phyloP scores from a whole-genome alignment of 2,329 filamentous ascomycete species.

The Fusarium drepaniforme region DNA sequence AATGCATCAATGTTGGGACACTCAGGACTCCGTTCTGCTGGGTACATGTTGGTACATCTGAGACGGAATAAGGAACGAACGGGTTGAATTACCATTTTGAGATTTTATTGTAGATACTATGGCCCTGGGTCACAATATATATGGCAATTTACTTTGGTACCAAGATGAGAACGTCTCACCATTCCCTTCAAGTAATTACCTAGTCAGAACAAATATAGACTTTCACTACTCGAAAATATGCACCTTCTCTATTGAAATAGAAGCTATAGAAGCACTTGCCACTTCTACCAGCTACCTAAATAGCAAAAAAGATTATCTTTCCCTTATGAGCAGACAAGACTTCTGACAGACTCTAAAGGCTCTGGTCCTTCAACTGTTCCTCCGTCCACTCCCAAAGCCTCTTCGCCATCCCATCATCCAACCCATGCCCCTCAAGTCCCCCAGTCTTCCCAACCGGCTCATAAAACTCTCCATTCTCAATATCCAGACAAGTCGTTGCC shows the following conservation, averaged over 20 bases:
- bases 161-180: no score
- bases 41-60: not conserved
- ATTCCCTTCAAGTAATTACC: no score
- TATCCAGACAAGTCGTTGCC: not conserved
- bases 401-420: not conserved
- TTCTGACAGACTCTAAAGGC: not conserved
- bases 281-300: no score
- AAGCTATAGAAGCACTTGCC: not conserved
- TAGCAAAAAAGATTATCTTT: no score
- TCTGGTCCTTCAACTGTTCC: not conserved
- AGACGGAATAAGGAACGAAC: not conserved
- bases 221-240: no score
- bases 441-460: not conserved
- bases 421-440: not conserved
- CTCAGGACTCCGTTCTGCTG: not conserved
- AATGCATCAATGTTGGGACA: not conserved
- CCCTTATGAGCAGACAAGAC: not conserved
- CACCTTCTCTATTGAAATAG: no score
- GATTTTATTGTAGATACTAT: not conserved
- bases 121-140: no score
- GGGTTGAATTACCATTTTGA: not conserved
- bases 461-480: not conserved
- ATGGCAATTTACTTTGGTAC: no score
- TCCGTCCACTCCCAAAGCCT: slow-evolving; percentile 2
- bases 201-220: no score